Base-by-base conservation (phyloP, 73 alveolate species). In the Paramecium sexaurelia region DNA sequence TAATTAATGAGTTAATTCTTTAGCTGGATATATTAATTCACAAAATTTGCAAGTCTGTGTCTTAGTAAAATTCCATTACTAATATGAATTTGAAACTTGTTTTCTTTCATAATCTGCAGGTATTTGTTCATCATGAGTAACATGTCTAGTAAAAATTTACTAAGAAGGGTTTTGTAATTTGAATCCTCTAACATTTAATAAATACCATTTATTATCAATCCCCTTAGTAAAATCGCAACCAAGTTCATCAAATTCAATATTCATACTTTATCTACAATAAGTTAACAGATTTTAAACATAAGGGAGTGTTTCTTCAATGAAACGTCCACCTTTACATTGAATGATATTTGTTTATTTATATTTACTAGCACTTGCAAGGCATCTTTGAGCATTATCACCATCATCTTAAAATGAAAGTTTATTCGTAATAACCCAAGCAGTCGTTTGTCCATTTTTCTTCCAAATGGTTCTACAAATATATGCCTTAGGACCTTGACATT, bases 401-500 rank as follows among this genome's bases (percentile, higher is more conserved):
- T 85, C 94, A 85, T 95, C 98, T 35, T 93, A 47, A 71, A 89
- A 97, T 91, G 94, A 71, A 2, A 96, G 95, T 94, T 97, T 98
- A 93, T 97, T 97, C 7, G 99, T 95, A 37, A 98, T 96, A 17
- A 96, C 92, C 94, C 96, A 98, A 13, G 96, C 93, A 40, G 75
- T 90, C 22, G 98, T 95, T 56, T 96, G 96, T 75, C 96, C 96
- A 84, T 94, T 93, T 91, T 95, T 95, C 85, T 97, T 92, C 97
- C 96, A 97, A 37, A 96, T 97, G 11, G 97, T 94, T 87, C 99
- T 93, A 66, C 98, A 96, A 9, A 98, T 89, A 84, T 96, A 98
- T 8, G 99, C 98, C 82, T 95, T 95, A 22, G 99, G 99, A 10
- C 99, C 99, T 69, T 97, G 94, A 84, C 98, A 92, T 92, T 97